Percentiles rank a stretch among this genome's conserved stretches.
Conservation (phyloP, 306 rosid species). For the Carpinus viminea region DNA sequence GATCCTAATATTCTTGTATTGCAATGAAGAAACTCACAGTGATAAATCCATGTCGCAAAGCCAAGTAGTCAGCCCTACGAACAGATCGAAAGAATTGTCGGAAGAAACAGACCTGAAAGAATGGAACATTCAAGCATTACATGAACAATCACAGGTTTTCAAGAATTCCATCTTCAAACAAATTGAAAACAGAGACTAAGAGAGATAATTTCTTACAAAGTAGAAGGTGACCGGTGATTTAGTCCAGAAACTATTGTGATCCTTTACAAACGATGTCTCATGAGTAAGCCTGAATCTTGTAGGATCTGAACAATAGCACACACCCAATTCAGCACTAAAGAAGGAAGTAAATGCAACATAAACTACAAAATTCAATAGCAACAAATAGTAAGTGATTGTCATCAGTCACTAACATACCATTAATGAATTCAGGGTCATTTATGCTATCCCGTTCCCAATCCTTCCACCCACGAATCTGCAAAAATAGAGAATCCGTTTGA, state of each 20-base stretch:
- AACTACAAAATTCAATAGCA: not conserved
- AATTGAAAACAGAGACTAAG: slow-evolving; percentile 5
- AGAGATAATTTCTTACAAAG: slow-evolving; percentile 53
- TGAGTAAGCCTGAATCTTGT: slow-evolving; percentile 89
- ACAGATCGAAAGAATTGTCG: slow-evolving; percentile 95
- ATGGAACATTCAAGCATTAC: slow-evolving; percentile 16
- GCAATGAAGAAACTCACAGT: slow-evolving; percentile 51
- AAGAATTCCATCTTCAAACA: not conserved
- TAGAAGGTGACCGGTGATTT: slow-evolving; percentile 72
- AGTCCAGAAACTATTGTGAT: slow-evolving; percentile 73
- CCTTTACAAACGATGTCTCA: slow-evolving; percentile 85
- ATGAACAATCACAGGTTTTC: not conserved
- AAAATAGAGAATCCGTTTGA: not conserved
- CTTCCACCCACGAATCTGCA: slow-evolving; percentile 82
- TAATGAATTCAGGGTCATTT: slow-evolving; percentile 56
- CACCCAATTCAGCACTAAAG: slow-evolving; percentile 21
- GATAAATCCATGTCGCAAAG: slow-evolving; percentile 90
- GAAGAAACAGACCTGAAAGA: slow-evolving; percentile 73
- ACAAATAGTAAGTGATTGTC: slow-evolving; percentile 1
- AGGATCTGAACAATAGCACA: slow-evolving; percentile 58
- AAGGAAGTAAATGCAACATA: not conserved
- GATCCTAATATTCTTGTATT: not conserved
- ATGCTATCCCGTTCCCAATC: slow-evolving; percentile 62
- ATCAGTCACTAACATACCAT: slow-evolving; percentile 45
- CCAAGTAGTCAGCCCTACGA: slow-evolving; percentile 84